These are phyloP conservation scores for Tetrahymena elliotti DNA, from an alignment of 73 alveolate genomes.

Conservation along the genomic window DNA sequence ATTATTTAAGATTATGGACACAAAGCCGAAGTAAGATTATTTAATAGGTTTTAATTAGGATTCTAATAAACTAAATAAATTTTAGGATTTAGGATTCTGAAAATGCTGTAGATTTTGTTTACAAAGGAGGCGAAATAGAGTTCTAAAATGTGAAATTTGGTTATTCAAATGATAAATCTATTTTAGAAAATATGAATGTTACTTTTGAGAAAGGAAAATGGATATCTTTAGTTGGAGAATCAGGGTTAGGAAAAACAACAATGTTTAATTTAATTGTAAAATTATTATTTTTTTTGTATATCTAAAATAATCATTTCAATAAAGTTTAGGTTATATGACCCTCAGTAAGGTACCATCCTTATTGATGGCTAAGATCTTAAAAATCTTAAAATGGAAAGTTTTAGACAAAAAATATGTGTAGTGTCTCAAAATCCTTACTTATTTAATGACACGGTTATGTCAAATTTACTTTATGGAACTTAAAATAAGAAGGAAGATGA, in stretches of 20 bases:
- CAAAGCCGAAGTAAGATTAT: slow-evolving; percentile 26
- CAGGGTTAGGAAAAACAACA: slow-evolving; percentile 81
- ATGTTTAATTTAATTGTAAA: slow-evolving; percentile 54
- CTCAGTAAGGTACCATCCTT: slow-evolving; percentile 52
- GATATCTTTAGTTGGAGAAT: slow-evolving; percentile 75
- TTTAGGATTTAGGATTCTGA: slow-evolving; percentile 44
- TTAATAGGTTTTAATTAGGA: background rate
- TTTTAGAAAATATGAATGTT: slow-evolving; percentile 49
- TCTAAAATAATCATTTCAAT: background rate
- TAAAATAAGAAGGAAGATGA: slow-evolving; percentile 61
- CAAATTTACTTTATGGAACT: slow-evolving; percentile 67
- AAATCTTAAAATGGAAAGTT: slow-evolving; percentile 58
- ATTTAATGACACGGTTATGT: slow-evolving; percentile 75
- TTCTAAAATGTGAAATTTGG: slow-evolving; percentile 50
- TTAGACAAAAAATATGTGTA: slow-evolving; percentile 51
- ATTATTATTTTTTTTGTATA: slow-evolving; percentile 11
- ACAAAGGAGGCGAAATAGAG: slow-evolving; percentile 62
- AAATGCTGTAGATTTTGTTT: slow-evolving; percentile 58
- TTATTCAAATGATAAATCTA: slow-evolving; percentile 12
- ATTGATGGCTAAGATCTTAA: slow-evolving; percentile 69
- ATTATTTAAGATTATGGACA: slow-evolving; percentile 46
- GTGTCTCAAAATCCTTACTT: slow-evolving; percentile 71
- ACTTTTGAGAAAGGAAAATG: slow-evolving; percentile 55
- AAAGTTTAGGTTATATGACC: slow-evolving; percentile 48
- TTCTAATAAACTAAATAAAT: background rate